A percentile compares a stretch with the other conserved stretches of the same genome.
These are phyloP conservation scores for Diphasiastrum complanatum DNA, from an alignment of 83 land plant genomes.

Conservation along the genomic window DNA sequence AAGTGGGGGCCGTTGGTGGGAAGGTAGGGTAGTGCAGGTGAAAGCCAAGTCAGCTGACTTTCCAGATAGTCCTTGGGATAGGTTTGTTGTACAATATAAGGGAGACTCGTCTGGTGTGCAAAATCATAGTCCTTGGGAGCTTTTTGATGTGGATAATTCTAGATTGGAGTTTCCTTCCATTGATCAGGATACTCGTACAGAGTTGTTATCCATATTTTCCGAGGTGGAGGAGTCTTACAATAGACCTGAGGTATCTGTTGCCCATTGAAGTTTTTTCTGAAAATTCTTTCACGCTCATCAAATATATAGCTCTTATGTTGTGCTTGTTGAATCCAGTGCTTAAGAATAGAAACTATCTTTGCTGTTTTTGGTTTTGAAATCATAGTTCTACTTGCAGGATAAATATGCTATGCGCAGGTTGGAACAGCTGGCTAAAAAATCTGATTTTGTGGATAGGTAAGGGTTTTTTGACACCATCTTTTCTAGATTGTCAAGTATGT, in stretches of 20 bases:
- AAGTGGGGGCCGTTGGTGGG: slow-evolving; percentile 72
- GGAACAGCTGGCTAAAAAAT: slow-evolving; percentile 41
- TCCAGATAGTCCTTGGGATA: slow-evolving; percentile 88
- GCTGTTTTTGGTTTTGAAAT: background rate
- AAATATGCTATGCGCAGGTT: slow-evolving; percentile 46
- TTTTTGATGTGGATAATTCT: slow-evolving; percentile 44
- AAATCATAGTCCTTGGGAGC: slow-evolving; percentile 80
- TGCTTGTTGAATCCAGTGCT: background rate
- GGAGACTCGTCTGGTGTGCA: slow-evolving; percentile 43
- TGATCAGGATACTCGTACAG: slow-evolving; percentile 28
- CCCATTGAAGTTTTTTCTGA: background rate
- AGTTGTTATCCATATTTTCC: slow-evolving; percentile 31
- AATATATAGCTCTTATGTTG: background rate
- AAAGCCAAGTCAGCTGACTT: slow-evolving; percentile 58
- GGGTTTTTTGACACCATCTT: background rate
- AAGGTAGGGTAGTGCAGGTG: slow-evolving; percentile 46
- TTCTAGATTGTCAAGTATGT: background rate
- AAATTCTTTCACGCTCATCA: no score
- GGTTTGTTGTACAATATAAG: slow-evolving; percentile 50
- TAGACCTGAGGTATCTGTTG: slow-evolving; percentile 23
- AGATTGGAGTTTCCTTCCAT: slow-evolving; percentile 52
- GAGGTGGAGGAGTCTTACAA: slow-evolving; percentile 41
- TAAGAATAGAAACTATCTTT: background rate
- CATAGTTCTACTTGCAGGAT: slow-evolving; percentile 47
- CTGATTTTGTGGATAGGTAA: slow-evolving; percentile 70